Conservation (phyloP, 495 filamentous ascomycete species). For the Xylona heveae region DNA sequence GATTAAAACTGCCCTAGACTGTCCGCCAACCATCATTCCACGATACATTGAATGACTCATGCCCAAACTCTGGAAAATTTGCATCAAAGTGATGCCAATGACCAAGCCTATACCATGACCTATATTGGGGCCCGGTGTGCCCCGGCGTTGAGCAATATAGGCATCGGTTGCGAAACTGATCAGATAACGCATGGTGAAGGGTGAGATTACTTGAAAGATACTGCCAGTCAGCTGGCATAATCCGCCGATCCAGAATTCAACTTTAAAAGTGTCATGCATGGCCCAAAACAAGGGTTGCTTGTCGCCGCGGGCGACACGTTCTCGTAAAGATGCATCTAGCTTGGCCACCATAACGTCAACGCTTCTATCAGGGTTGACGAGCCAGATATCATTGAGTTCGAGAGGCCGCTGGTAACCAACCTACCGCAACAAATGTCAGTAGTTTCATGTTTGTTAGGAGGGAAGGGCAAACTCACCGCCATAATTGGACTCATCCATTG, state of each 20-base stretch:
- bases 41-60: conserved; percentile 69
- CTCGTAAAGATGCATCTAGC: conserved; percentile 43
- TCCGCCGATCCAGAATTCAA: conserved; percentile 70
- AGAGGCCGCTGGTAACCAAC: conserved; percentile 68
- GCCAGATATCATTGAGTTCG: conserved; percentile 70
- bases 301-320: conserved; percentile 38
- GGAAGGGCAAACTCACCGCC: conserved; percentile 2
- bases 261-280: conserved; percentile 68
- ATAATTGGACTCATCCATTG: conserved; percentile 19
- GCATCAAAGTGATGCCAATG: conserved; percentile 57
- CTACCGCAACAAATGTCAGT: conserved; percentile 13
- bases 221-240: conserved; percentile 51
- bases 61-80: conserved; percentile 45
- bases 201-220: conserved; percentile 50
- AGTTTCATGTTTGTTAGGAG: not conserved
- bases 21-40: conserved; percentile 61
- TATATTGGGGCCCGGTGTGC: conserved; percentile 32
- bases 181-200: conserved; percentile 41
- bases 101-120: conserved; percentile 50
- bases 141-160: conserved; percentile 32
- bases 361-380: conserved; percentile 59
- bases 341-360: conserved; percentile 42
- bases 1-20: conserved; percentile 52
- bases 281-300: conserved; percentile 61
- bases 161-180: conserved; percentile 66